Evolutionary conservation across 139 green algal species (phyloP).

Genomic region (Deuterostichococcus epilithicus): DNA sequence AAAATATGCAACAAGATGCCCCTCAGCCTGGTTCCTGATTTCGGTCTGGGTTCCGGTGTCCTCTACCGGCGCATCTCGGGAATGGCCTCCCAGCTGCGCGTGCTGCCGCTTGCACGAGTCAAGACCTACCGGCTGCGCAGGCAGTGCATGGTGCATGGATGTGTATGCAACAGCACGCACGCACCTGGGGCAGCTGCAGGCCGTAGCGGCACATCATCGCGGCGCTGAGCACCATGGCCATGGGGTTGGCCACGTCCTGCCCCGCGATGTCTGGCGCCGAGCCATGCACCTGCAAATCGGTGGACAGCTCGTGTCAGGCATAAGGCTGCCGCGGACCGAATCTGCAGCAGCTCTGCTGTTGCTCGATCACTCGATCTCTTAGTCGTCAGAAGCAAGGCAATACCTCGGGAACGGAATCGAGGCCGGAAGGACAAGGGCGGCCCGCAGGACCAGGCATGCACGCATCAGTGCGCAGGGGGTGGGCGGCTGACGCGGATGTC

Average conservation of each 20-base stretch:
- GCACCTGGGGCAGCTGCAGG: conserved; percentile 76
- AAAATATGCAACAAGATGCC: too few species aligned
- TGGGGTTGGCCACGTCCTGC: conserved; percentile 84
- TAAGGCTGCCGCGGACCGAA: not conserved
- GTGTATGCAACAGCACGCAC: conserved; percentile 9
- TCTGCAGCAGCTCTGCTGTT: not conserved
- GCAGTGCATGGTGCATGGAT: conserved; percentile 15
- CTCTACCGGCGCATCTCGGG: too few species aligned
- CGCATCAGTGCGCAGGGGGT: too few species aligned
- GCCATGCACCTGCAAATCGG: conserved; percentile 77
- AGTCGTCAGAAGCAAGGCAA: not conserved
- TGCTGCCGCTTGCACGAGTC: too few species aligned
- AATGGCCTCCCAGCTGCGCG: too few species aligned
- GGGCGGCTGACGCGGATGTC: too few species aligned
- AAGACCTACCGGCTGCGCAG: conserved; percentile 1
- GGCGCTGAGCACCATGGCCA: conserved; percentile 93
- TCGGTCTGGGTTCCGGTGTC: too few species aligned
- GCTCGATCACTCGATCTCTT: not conserved
- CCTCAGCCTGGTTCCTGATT: too few species aligned
- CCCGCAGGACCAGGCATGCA: too few species aligned
- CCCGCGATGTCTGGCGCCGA: conserved; percentile 97
- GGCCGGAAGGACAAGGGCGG: not conserved
- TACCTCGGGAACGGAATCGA: not conserved
- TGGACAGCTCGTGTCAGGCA: not conserved
- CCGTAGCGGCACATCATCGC: conserved; percentile 99